Conservation (phyloP, 2,329 filamentous ascomycete species). For the Pseudopithomyces chartarum region DNA sequence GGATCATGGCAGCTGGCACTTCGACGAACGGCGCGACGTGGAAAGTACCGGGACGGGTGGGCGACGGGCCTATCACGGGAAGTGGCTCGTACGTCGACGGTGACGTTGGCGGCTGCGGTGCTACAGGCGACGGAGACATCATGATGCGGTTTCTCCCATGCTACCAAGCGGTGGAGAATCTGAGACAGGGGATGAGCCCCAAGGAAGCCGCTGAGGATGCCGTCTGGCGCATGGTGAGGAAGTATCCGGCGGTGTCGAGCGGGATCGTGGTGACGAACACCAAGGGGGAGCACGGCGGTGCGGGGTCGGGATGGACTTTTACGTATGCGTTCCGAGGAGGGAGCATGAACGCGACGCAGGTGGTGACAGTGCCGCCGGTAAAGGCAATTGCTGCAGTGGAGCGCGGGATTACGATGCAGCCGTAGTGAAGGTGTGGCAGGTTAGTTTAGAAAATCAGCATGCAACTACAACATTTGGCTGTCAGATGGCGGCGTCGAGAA, state of each 20-base stretch:
- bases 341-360: background rate
- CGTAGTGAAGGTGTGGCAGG: no score
- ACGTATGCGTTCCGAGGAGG: background rate
- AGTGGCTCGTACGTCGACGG: background rate
- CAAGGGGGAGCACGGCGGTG: background rate
- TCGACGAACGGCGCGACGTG: background rate
- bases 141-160: conserved; percentile 1
- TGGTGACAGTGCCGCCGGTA: background rate
- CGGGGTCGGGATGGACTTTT: conserved; percentile 1
- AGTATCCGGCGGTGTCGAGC: background rate
- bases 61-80: conserved; percentile 1
- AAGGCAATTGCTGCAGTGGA: background rate
- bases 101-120: background rate
- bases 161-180: conserved; percentile 1
- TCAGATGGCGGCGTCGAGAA: no score
- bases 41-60: background rate
- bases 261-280: background rate
- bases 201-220: background rate
- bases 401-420: background rate
- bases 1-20: background rate
- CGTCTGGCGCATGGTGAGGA: background rate
- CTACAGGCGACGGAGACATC: conserved; percentile 1
- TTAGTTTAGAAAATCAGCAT: background rate
- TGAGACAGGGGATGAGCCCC: conserved; percentile 1
- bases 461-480: no score